A percentile compares a stretch with the other conserved stretches of the same genome.
Evolutionary conservation across 768 basidiomycete species (phyloP).

Genomic region (Tricholoma saponaceum): DNA sequence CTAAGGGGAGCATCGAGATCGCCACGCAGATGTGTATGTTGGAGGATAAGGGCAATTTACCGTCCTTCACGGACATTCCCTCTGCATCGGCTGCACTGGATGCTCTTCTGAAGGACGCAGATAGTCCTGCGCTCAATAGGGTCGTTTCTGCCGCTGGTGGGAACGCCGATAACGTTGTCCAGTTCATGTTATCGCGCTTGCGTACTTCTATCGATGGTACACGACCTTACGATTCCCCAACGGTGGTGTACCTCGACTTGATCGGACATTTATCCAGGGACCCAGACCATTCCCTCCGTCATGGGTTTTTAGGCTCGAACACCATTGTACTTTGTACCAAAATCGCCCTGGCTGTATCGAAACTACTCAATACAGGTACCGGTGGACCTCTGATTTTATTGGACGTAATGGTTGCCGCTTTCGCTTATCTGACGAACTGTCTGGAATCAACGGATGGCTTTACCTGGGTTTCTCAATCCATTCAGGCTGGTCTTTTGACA

Average conservation of each 20-base stretch:
- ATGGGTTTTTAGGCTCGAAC: slow-evolving; percentile 26
- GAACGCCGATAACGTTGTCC: slow-evolving; percentile 22
- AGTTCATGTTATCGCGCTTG: slow-evolving; percentile 24
- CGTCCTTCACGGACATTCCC: slow-evolving; percentile 20
- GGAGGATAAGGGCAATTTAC: slow-evolving; percentile 21
- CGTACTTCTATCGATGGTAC: slow-evolving; percentile 16
- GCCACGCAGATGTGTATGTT: slow-evolving; percentile 30
- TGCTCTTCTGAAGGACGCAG: slow-evolving; percentile 20
- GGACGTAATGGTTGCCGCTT: slow-evolving; percentile 22
- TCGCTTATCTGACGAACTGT: slow-evolving; percentile 31
- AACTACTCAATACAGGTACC: slow-evolving; percentile 15
- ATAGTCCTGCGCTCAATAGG: slow-evolving; percentile 20
- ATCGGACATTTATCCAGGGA: slow-evolving; percentile 26
- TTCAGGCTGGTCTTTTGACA: slow-evolving; percentile 28
- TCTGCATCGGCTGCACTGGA: slow-evolving; percentile 26
- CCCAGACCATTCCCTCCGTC: slow-evolving; percentile 25
- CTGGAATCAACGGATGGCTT: slow-evolving; percentile 34
- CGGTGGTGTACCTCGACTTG: slow-evolving; percentile 25
- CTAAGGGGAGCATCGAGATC: slow-evolving; percentile 29
- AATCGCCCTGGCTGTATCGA: slow-evolving; percentile 23
- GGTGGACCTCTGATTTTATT: slow-evolving; percentile 13
- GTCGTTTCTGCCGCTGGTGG: slow-evolving; percentile 24
- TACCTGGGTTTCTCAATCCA: slow-evolving; percentile 29
- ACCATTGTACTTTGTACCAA: slow-evolving; percentile 26
- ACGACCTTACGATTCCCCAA: slow-evolving; percentile 13